Base-by-base conservation (phyloP, 2,329 filamentous ascomycete genomes). In the Macrophomina tecta region DNA sequence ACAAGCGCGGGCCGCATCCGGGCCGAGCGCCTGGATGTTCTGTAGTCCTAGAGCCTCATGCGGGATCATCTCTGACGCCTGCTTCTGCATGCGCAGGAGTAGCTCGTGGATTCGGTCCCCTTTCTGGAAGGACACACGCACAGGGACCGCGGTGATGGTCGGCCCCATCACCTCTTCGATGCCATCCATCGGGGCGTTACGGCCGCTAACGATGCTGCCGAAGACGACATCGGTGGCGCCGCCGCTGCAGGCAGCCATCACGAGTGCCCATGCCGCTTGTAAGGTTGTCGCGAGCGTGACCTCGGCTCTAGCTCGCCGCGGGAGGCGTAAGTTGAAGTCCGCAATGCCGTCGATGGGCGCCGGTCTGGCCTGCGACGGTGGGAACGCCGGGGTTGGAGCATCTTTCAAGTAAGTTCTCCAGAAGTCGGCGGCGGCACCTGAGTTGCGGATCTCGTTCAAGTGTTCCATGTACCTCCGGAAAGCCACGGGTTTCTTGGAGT, bases 401-500 rank as follows among this genome's bases (percentile, higher is more conserved):
- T 70, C 75, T 6, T 70, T 56, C 0, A 81, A 73, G 66, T 83
- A 78, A 12, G 75, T 70, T 45, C 74, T 76, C 85, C 85, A 86
- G 71, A 82, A 86, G 2, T 78, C 72, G 60, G 82, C 73, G 69
- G 80, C 77, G 1, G 69, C 70, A 1, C 68, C 64, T 0, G 46
- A 34, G 7, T 76, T 74, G 1, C 68, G 66, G 9, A 78, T 77
- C 28, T 79, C 76, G 3, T 69, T 74, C 16, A 86, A 73, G 64
- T 82, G 81, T 68, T 82, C 81, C 70, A 86, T 80, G 68, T 85
- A 85, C 51, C 81, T 74, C 64, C 79, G 82, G 73, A 86, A 78
- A 2, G 56, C 30, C 5, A 74, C 69, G 5, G 32, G 52, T 1
- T 23, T n/a, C n/a, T 23, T 32, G 14, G 23, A 6, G 69, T 14